These are phyloP conservation scores for Draba incana DNA, from an alignment of 345 rosid genomes.

Conservation along the genomic window DNA sequence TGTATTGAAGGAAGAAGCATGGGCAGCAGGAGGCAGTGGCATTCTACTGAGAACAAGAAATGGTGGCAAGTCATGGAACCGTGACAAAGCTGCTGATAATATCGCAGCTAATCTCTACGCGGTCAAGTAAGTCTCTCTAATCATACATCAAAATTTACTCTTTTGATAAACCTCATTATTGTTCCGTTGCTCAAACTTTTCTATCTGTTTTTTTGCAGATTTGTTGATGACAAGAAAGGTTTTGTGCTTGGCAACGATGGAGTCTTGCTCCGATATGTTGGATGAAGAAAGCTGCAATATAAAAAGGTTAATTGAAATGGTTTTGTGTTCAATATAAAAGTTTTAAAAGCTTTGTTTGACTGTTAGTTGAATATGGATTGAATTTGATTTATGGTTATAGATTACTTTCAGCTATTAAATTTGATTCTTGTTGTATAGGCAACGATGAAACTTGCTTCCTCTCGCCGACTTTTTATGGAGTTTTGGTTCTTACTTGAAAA, in stretches of 20 bases:
- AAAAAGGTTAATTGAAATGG: neutral
- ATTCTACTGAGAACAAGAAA: conserved; percentile 81
- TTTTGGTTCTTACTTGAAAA: neutral
- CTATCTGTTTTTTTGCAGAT: conserved; percentile 49
- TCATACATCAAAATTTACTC: conserved; percentile 2
- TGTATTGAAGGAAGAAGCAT: conserved; percentile 81
- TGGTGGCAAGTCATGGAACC: conserved; percentile 91
- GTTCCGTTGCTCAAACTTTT: neutral
- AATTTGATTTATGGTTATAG: neutral
- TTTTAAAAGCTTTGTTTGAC: neutral
- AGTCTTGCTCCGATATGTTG: conserved; percentile 92
- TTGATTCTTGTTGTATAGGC: conserved; percentile 10
- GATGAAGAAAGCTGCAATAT: conserved; percentile 41
- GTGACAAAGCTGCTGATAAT: conserved; percentile 96
- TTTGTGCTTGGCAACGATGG: conserved; percentile 92
- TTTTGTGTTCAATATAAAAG: neutral
- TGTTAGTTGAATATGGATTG: conserved; percentile 12
- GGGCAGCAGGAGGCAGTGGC: conserved; percentile 99
- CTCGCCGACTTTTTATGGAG: neutral
- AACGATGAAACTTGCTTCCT: neutral
- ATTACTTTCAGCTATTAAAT: neutral
- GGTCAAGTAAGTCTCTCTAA: conserved; percentile 67
- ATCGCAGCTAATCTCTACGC: conserved; percentile 97
- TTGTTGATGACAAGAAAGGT: conserved; percentile 77
- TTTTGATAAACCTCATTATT: conserved; percentile 4